Evolutionary conservation across 228 moss, liverwort and hornwort species (phyloP).

Genomic region (Sphagnum magellanicum): DNA sequence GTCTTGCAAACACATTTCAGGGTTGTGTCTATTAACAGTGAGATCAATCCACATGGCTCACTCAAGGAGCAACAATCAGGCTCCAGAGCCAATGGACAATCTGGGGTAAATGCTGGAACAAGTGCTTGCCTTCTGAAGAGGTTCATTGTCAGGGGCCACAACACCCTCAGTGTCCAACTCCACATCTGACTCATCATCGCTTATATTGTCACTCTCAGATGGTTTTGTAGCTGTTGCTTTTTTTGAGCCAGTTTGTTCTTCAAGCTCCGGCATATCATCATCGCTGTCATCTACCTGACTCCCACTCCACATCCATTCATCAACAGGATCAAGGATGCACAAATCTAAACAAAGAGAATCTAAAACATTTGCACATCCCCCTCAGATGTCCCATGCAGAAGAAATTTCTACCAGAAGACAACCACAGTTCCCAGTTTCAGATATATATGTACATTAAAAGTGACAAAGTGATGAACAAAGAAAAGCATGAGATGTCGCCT

Average conservation of each 20-base stretch:
- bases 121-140: constrained; percentile 72
- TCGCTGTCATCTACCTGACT: constrained; percentile 39
- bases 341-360: neutral
- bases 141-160: constrained; percentile 63
- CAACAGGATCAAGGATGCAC: neutral
- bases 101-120: too few species aligned
- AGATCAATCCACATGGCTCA: too few species aligned
- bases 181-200: constrained; percentile 84
- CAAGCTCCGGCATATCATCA: constrained; percentile 62
- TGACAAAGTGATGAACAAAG: neutral
- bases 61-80: too few species aligned
- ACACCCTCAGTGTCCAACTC: constrained; percentile 82
- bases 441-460: neutral
- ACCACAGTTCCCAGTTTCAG: neutral
- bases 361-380: constrained; percentile 23
- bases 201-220: constrained; percentile 66
- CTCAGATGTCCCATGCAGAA: constrained; percentile 1
- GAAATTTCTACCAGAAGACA: neutral
- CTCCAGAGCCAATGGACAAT: too few species aligned
- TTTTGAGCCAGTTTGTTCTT: constrained; percentile 24
- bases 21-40: too few species aligned
- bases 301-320: constrained; percentile 1
- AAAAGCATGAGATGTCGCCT: neutral
- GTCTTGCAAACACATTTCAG: too few species aligned
- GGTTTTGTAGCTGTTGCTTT: constrained; percentile 33